A percentile compares a stretch with the other conserved stretches of the same genome.
Evolutionary conservation across 805 yeast species (phyloP).

Genomic region (Blastobotrys muscicola): DNA sequence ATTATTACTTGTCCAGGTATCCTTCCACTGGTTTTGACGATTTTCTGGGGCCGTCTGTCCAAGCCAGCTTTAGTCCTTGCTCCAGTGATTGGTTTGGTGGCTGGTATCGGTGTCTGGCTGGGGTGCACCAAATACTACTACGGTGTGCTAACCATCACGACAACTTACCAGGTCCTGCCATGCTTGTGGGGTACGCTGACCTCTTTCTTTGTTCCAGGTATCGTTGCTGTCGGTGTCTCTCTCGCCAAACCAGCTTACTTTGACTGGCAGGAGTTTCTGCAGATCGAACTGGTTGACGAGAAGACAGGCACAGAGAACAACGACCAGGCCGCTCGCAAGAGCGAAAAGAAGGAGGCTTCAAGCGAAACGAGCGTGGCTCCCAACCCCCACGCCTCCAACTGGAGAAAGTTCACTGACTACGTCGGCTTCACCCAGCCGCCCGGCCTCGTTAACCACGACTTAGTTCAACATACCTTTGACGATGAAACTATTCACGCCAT

Average conservation of each 20-base stretch:
- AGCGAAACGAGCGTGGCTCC: constrained; percentile 82
- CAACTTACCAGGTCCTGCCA: constrained; percentile 71
- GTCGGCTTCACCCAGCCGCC: constrained; percentile 59
- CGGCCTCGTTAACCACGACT: constrained; percentile 55
- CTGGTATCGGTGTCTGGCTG: constrained; percentile 56
- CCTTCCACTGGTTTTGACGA: constrained; percentile 42
- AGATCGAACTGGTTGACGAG: constrained; percentile 47
- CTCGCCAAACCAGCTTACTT: constrained; percentile 34
- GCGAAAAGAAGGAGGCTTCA: constrained; percentile 79
- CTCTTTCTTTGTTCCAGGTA: constrained; percentile 52
- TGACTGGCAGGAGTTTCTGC: constrained; percentile 27
- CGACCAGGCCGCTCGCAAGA: constrained; percentile 60
- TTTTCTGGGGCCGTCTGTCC: constrained; percentile 37
- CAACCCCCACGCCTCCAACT: constrained; percentile 55
- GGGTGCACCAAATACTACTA: constrained; percentile 79
- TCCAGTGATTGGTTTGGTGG: neutral
- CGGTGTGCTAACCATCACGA: constrained; percentile 85
- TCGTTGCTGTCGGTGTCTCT: constrained; percentile 72
- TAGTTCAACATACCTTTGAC: constrained; percentile 32
- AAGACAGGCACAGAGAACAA: constrained; percentile 36
- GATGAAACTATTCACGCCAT: constrained; percentile 35
- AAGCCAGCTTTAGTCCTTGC: constrained; percentile 6
- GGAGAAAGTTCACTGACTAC: constrained; percentile 54
- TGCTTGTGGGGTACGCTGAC: constrained; percentile 60
- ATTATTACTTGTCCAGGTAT: constrained; percentile 40